Evolutionary conservation across 1,284 basidiomycete species (phyloP), one percentile per base, ranked within the genome.

Genomic region (Trichosporon asahii): DNA sequence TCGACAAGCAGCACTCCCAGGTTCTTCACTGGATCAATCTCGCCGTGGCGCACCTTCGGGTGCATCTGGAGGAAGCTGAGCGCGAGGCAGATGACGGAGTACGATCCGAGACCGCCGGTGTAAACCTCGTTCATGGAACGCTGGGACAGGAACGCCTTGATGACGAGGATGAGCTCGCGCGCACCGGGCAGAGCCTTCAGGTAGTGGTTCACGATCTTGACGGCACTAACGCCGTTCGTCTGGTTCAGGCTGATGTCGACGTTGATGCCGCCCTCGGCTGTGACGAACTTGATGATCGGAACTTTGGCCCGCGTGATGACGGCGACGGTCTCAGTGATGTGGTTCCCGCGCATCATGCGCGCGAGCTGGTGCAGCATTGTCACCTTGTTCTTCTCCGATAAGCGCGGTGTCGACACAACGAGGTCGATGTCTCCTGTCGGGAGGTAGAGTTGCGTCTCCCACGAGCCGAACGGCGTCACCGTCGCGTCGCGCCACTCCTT

Each of bases 61-160:
- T 99, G 96, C 85, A 98, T 91, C 86, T 98, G 96, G 64, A 99
- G 85, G 81, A 98, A 98, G 79, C 90, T 94, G 76, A 98, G 89
- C 14, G 91, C 94, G 71, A 98, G 84, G 80, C 94, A 96, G 68
- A 98, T 95, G 74, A 98, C 93, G 73, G 91, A 91, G 82, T 98
- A 99, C 79, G 92, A 94, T 9, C 96, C 95, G 18, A 99, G 83
- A 0, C 97, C 96, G 11, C 97, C 96, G 0, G 91, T 93, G 82
- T 91, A 98, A 14, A 98, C 96, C 83, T 99, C 96, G 81, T 98
- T 98, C 93, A 98, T 93, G 29, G 89, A 90, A 46, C 96, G 86
- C 69, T 98, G 86, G 81, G 97, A 96, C 68, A 99, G 86, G 81
- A 98, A 96, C 6, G 91, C 88, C 84, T 98, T 98, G 77, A 92